A percentile compares a stretch with the other conserved stretches of the same genome.
Conservation (phyloP, 2,329 filamentous ascomycete species). For the Cordyceps javanica region DNA sequence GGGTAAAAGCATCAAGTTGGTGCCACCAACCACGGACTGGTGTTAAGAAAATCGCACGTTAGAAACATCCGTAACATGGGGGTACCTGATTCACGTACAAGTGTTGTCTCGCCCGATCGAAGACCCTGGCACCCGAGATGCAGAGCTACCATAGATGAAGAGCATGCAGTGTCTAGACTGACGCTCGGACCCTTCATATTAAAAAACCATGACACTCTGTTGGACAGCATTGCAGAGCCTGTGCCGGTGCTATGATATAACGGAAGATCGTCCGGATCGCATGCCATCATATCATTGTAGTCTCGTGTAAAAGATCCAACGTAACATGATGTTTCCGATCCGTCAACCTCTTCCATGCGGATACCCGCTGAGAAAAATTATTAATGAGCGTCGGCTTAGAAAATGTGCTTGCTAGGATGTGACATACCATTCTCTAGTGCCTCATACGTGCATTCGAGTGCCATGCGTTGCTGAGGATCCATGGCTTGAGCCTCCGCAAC, state of each 20-base stretch:
- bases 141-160: constrained; percentile 22
- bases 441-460: neutral
- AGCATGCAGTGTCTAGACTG: constrained; percentile 28
- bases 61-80: too few relatives aligned
- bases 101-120: constrained; percentile 22
- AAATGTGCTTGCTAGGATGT: neutral
- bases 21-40: constrained; percentile 19
- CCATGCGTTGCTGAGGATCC: constrained; percentile 16
- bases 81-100: constrained; percentile 15
- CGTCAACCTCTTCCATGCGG: neutral
- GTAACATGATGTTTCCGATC: neutral
- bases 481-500: constrained; percentile 24
- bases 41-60: neutral
- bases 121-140: constrained; percentile 22
- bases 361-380: too few relatives aligned
- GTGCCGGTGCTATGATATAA: constrained; percentile 28
- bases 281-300: neutral
- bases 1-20: constrained; percentile 19
- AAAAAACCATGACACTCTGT: constrained; percentile 27
- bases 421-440: neutral
- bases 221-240: constrained; percentile 17
- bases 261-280: constrained; percentile 26
- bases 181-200: constrained; percentile 27
- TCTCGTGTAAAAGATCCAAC: neutral
- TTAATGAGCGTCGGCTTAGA: too few relatives aligned